Percentiles rank a stretch among this genome's conserved stretches.
These are phyloP conservation scores for Taphrina wiesneri DNA, from an alignment of 1,139 yeast genomes.

Conservation along the genomic window DNA sequence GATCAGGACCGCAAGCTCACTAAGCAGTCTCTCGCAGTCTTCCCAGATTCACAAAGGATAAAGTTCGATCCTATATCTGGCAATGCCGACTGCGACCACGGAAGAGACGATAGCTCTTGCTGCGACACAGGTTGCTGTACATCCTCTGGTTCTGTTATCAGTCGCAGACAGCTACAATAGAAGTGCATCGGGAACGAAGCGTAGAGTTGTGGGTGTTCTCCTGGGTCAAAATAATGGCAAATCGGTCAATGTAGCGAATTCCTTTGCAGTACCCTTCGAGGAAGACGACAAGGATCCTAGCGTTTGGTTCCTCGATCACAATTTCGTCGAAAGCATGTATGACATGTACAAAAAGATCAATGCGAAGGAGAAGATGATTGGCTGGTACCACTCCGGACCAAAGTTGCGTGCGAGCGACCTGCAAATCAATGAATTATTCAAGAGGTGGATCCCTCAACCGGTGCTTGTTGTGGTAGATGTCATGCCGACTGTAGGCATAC, in stretches of 20 bases:
- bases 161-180: slow-evolving; percentile 95
- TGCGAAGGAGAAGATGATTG: slow-evolving; percentile 92
- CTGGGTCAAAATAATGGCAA: slow-evolving; percentile 66
- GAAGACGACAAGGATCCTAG: slow-evolving; percentile 89
- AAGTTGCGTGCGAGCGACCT: slow-evolving; percentile 84
- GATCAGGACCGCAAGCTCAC: too few relatives aligned
- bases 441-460: slow-evolving; percentile 79
- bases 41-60: too few relatives aligned
- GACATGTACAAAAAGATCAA: slow-evolving; percentile 97
- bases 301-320: slow-evolving; percentile 98
- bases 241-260: slow-evolving; percentile 53
- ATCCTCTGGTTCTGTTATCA: slow-evolving; percentile 90
- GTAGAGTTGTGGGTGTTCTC: slow-evolving; percentile 90
- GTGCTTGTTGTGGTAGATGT: slow-evolving; percentile 88
- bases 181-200: slow-evolving; percentile 66
- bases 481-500: slow-evolving; percentile 79
- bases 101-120: slow-evolving; percentile 42
- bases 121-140: slow-evolving; percentile 76
- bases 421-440: slow-evolving; percentile 85
- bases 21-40: too few relatives aligned
- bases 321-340: slow-evolving; percentile 92
- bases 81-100: slow-evolving; percentile 41
- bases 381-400: slow-evolving; percentile 99
- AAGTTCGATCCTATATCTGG: too few relatives aligned
- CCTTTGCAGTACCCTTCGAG: slow-evolving; percentile 80